A percentile compares a stretch with the other conserved stretches of the same genome.
Conservation (phyloP, 2,329 filamentous ascomycete species). For the Ampelomyces quisqualis region DNA sequence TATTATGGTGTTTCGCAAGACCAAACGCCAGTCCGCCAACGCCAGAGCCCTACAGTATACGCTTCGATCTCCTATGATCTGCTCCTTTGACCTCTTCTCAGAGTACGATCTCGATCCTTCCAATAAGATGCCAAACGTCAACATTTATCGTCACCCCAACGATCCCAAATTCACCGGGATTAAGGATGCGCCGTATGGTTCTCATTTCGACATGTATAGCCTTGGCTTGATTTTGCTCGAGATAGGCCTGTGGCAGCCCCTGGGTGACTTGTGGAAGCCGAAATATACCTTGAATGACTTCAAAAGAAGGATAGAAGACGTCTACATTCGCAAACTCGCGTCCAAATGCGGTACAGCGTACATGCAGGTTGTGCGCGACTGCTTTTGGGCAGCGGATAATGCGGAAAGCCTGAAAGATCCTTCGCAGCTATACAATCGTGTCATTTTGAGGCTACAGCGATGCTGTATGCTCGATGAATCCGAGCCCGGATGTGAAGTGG, state of each 20-base stretch:
- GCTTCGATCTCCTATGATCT: conserved; percentile 67
- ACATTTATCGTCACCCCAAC: conserved; percentile 68
- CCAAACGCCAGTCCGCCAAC: conserved; percentile 50
- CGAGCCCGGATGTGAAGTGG: conserved; percentile 34
- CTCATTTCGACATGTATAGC: conserved; percentile 67
- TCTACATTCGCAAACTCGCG: conserved; percentile 64
- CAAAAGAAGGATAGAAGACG: conserved; percentile 62
- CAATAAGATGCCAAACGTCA: conserved; percentile 47
- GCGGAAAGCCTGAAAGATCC: conserved; percentile 36
- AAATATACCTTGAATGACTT: conserved; percentile 63
- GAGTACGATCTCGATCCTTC: conserved; percentile 52
- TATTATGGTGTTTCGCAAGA: conserved; percentile 62
- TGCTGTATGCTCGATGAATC: conserved; percentile 45
- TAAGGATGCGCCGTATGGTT: conserved; percentile 29
- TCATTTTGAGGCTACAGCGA: conserved; percentile 46
- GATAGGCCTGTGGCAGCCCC: conserved; percentile 72
- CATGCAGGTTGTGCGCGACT: conserved; percentile 71
- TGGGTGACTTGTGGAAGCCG: conserved; percentile 60
- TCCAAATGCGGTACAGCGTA: conserved; percentile 72
- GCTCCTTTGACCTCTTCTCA: conserved; percentile 74
- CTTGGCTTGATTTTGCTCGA: conserved; percentile 72
- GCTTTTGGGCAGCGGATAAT: conserved; percentile 67
- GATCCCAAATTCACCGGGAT: conserved; percentile 43
- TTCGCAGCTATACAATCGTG: conserved; percentile 45
- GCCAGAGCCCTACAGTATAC: conserved; percentile 50